phyloP scores from a whole-genome alignment of 345 rosid genomes.

The Hibiscus syriacus region DNA sequence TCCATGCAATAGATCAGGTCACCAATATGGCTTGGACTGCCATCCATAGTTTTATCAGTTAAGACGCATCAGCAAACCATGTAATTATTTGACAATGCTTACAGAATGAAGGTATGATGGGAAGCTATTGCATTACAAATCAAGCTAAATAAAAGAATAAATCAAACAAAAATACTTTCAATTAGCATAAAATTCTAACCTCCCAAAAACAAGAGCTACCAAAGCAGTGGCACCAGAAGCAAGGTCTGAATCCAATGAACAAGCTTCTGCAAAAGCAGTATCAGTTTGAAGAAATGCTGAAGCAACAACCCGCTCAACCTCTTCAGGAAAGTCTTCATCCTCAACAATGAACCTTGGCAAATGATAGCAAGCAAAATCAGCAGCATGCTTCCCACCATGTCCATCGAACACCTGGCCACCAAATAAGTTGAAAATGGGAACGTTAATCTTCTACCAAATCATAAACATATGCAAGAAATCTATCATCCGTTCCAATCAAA shows the following conservation, averaged over 20 bases:
- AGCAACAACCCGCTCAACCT: no score
- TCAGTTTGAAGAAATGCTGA: no score
- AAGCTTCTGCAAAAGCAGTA: constrained; percentile 48
- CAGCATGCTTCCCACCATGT: no score
- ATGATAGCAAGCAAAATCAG: no score
- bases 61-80: neutral
- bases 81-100: neutral
- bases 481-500: neutral
- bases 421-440: neutral
- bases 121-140: neutral
- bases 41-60: neutral
- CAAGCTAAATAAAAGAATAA: neutral
- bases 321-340: no score
- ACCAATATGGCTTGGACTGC: neutral
- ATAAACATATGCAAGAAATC: no score
- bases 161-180: neutral
- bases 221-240: constrained; percentile 88
- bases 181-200: constrained; percentile 34
- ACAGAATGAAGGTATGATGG: no score
- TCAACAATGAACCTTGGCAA: no score
- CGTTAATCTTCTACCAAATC: neutral
- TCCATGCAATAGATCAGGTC: no score
- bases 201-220: constrained; percentile 71
- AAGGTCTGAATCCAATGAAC: constrained; percentile 45
- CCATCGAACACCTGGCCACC: no score